Base-by-base conservation (phyloP, 2,329 filamentous ascomycete species). In the Fusarium sp. region DNA sequence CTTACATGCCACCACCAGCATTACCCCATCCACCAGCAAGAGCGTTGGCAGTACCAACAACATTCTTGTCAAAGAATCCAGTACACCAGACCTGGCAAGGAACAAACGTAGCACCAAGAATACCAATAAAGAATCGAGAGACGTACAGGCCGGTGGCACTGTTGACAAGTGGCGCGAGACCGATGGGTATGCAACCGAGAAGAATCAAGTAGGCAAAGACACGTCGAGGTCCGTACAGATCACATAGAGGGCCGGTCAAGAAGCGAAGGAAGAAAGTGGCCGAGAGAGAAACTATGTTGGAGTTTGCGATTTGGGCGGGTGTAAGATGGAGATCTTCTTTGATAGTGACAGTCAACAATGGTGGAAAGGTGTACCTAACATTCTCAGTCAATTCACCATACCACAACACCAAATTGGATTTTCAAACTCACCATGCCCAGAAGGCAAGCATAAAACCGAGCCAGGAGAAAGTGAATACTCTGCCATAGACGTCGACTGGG, bases 1-100 rank as follows among this genome's bases (percentile, higher is more conserved):
- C 65, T 69, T 69, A 68, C 65, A 97, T 91, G 56, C 94, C 94
- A 67, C 94, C 94, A 60, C 94, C 94, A 25, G 92, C 87, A 72
- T 97, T 97, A 51, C 94, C 94, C 82, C 92, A 90, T 15, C 94
- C 94, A 41, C 90, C 94, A 2, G 93, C 90, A 19, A 97, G 80
- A 4, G 93, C 91, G 75, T 97, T 97, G 64, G 93, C 92, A 7
- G 92, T 94, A 47, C 94, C 94, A 19, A 97, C 91, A 25, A 97
- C 85, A 73, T 94, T 96, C 82, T 94, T 96, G 81, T 97, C 94
- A 77, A 93, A 97, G 83, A 97, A 97, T 0, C 90, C 93, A 0
- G 93, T 97, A 11, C 91, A 92, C 93, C 94, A 97, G 8, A 97
- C 94, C 76, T 96, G 93, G 77, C 93, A 97, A 14, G 92, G 92